Conservation (phyloP, 202 grass and related monocot genomes). For the Setaria viridis region DNA sequence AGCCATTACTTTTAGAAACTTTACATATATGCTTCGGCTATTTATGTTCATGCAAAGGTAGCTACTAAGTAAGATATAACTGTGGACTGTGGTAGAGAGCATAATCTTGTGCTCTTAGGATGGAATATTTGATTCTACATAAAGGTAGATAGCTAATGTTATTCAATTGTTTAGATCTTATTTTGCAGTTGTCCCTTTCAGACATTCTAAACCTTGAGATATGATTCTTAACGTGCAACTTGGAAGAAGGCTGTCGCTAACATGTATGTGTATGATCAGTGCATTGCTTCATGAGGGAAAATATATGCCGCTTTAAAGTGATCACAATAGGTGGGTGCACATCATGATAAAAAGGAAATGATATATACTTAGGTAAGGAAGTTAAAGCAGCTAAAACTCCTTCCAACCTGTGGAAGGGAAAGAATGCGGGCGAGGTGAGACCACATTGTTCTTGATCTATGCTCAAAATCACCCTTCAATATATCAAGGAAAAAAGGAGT, state of each 20-base stretch:
- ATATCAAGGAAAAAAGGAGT: neutral
- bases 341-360: slow-evolving; percentile 29
- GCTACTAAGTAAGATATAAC: neutral
- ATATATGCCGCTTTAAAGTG: slow-evolving; percentile 35
- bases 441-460: neutral
- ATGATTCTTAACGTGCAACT: slow-evolving; percentile 43
- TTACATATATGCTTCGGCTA: slow-evolving; percentile 31
- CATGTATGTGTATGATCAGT: slow-evolving; percentile 30
- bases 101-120: slow-evolving; percentile 25
- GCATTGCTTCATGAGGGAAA: slow-evolving; percentile 24
- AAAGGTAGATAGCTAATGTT: slow-evolving; percentile 28
- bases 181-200: slow-evolving; percentile 17
- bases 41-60: slow-evolving; percentile 18
- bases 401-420: slow-evolving; percentile 33
- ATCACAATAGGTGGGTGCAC: slow-evolving; percentile 1
- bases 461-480: neutral
- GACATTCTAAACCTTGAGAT: slow-evolving; percentile 34
- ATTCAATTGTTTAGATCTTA: slow-evolving; percentile 30
- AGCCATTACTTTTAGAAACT: slow-evolving; percentile 37
- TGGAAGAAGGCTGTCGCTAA: slow-evolving; percentile 39
- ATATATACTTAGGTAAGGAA: slow-evolving; percentile 41
- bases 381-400: slow-evolving; percentile 34
- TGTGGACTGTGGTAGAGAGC: neutral
- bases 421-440: neutral
- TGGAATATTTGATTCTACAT: slow-evolving; percentile 25